Evolutionary conservation across 257 asterid species (phyloP).

Genomic region (Oldenlandia corymbosa): DNA sequence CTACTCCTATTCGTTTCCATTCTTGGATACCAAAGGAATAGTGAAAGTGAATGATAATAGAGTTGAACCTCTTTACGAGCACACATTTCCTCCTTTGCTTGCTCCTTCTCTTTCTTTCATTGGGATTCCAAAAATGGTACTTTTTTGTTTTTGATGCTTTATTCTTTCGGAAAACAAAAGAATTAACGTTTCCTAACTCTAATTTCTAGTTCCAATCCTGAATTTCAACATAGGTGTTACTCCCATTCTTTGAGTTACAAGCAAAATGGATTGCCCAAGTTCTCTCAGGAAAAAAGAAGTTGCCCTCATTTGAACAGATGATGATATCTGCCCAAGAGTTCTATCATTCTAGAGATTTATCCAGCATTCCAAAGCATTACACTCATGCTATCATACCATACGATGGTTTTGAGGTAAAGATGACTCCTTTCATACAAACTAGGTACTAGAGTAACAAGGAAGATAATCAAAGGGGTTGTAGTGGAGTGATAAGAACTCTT

Average conservation of each 20-base stretch:
- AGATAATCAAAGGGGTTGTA: too few relatives aligned
- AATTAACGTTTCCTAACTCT: too few relatives aligned
- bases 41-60: constrained; percentile 67
- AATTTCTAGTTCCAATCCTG: too few relatives aligned
- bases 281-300: constrained; percentile 58
- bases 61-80: constrained; percentile 91
- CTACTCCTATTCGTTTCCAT: constrained; percentile 79
- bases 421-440: neutral
- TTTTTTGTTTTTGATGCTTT: too few relatives aligned
- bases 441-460: too few relatives aligned
- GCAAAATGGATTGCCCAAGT: constrained; percentile 85
- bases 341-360: constrained; percentile 52
- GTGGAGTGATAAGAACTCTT: too few relatives aligned
- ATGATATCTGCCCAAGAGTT: constrained; percentile 61
- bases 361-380: constrained; percentile 66
- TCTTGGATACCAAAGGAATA: constrained; percentile 90
- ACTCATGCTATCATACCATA: constrained; percentile 29
- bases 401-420: neutral
- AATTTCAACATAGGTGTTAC: too few relatives aligned
- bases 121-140: constrained; percentile 73
- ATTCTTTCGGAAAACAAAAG: too few relatives aligned
- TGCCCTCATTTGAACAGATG: constrained; percentile 79
- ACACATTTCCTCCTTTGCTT: constrained; percentile 76
- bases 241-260: constrained; percentile 60
- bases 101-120: constrained; percentile 84